Base-by-base conservation (phyloP, 306 rosid species). In the Lupinus albus region DNA sequence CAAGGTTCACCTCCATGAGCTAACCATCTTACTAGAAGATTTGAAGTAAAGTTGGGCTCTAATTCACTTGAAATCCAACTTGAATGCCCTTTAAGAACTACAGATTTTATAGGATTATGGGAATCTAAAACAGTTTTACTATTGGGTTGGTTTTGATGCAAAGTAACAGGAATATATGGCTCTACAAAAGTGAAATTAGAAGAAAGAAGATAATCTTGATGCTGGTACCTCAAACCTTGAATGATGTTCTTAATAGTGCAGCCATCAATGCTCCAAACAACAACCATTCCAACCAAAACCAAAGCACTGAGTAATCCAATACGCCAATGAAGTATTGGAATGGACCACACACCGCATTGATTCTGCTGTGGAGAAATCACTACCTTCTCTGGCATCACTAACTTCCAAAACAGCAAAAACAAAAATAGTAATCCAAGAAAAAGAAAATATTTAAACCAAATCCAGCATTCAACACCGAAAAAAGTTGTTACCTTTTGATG, bases 1-100 rank as follows among this genome's bases (percentile, higher is more conserved):
- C 99, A 93, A 11, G 94, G 89, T 61, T 86, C 81, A n/a, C 96
- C 97, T 17, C 97, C 97, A 6, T 79, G 84, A 70, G 85, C 82
- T 18, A 71, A 67, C 99, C 97, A 93, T 13, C 65, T 16, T 33
- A 91, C 84, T 17, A 93, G 46, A 48, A 93, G 86, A 79, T 79
- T 86, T 41, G 80, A 64, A 20, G 96, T 89, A n/a, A 83, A 72
- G 57, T 90, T 76, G 42, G 83, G 83, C 45, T 93, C 92, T 42
- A 88, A 77, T 9, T 76, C 88, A 75, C 77, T 75, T 17, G 80
- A 68, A 85, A 90, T 57, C 97, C 99, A 93, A 32, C 65, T 59
- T 11, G 58, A 58, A 71, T 8, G 63, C 50, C 59, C 41, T 13
- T 45, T 42, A 73, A 8, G 12, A 10, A 78, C 68, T 49, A 41